Evolutionary conservation across 2,329 filamentous ascomycete genomes (phyloP).

Genomic region (Stagonosporopsis rhizophila): DNA sequence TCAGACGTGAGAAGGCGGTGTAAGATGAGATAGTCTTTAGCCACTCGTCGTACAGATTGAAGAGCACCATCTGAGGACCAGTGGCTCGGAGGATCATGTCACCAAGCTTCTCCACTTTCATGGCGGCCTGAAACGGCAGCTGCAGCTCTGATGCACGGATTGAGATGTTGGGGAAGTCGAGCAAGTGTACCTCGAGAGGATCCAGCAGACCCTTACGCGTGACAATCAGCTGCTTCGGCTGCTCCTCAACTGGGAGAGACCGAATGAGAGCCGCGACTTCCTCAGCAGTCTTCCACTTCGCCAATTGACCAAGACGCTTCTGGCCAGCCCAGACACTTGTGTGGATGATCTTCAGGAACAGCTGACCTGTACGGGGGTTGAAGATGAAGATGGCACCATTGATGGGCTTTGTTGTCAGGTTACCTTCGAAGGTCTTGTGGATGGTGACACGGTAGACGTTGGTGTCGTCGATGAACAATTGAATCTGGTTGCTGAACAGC

Average conservation of each 20-base stretch:
- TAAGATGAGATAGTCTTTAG: constrained; percentile 98
- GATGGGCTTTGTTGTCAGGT: constrained; percentile 98
- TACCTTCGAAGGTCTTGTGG: constrained; percentile 99
- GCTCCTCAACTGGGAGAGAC: constrained; percentile 94
- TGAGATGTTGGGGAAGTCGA: constrained; percentile 99
- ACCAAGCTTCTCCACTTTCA: constrained; percentile 99
- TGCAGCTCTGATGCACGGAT: constrained; percentile 97
- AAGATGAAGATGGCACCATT: constrained; percentile 99
- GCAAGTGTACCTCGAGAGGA: constrained; percentile 93
- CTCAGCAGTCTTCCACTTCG: constrained; percentile 99
- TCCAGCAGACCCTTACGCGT: constrained; percentile 96
- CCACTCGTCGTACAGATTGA: constrained; percentile 99
- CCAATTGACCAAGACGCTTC: constrained; percentile 96
- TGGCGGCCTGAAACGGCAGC: constrained; percentile 97
- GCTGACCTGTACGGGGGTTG: constrained; percentile 95
- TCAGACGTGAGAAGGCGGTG: constrained; percentile 94
- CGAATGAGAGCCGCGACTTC: constrained; percentile 98
- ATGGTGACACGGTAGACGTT: constrained; percentile 99
- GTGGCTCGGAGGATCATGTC: constrained; percentile 99
- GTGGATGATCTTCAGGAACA: constrained; percentile 99
- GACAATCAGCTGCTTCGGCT: constrained; percentile 98
- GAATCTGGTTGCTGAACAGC: constrained; percentile 97
- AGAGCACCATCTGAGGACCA: constrained; percentile 99
- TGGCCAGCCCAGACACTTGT: constrained; percentile 99
- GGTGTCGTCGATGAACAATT: constrained; percentile 98